phyloP scores from a whole-genome alignment of 108 stramenopile species.

The Chaetoceros tenuissimus region DNA sequence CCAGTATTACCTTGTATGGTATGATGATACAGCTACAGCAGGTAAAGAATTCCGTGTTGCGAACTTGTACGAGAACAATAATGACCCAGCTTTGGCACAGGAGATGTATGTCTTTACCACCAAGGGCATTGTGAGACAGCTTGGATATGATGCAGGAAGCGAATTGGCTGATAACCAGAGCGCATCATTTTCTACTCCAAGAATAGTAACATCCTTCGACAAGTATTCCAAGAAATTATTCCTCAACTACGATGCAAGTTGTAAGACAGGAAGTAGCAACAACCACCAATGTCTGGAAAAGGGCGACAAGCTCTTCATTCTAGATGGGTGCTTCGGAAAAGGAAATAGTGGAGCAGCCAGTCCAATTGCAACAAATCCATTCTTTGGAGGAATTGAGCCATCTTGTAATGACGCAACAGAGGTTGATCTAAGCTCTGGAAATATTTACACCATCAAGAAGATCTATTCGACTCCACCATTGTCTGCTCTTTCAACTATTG shows the following conservation, averaged over 20 bases:
- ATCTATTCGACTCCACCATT: slow-evolving; percentile 4
- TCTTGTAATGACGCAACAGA: slow-evolving; percentile 23
- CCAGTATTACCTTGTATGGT: slow-evolving; percentile 48
- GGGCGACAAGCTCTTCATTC: slow-evolving; percentile 52
- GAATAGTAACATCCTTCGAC: slow-evolving; percentile 45
- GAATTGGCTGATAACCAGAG: slow-evolving; percentile 6
- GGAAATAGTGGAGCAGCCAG: slow-evolving; percentile 31
- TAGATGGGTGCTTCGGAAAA: slow-evolving; percentile 37
- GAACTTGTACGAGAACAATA: slow-evolving; percentile 25
- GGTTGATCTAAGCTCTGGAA: slow-evolving; percentile 30
- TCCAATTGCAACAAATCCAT: slow-evolving; percentile 14
- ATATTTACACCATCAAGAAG: slow-evolving; percentile 53
- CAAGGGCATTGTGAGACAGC: slow-evolving; percentile 38
- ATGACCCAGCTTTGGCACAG: slow-evolving; percentile 11
- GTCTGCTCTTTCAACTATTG: slow-evolving; percentile 14
- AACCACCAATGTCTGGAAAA: slow-evolving; percentile 50
- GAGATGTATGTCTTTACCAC: slow-evolving; percentile 47
- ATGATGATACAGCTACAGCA: slow-evolving; percentile 16
- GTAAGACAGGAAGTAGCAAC: slow-evolving; percentile 26
- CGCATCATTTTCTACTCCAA: slow-evolving; percentile 16
- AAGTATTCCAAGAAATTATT: slow-evolving; percentile 37
- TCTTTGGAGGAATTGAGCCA: slow-evolving; percentile 35
- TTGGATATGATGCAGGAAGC: slow-evolving; percentile 24
- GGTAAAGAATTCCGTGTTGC: slow-evolving; percentile 32
- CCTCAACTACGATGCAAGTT: slow-evolving; percentile 52